Base-by-base conservation (phyloP, 2,329 filamentous ascomycete species). In the Phoma herbarum region DNA sequence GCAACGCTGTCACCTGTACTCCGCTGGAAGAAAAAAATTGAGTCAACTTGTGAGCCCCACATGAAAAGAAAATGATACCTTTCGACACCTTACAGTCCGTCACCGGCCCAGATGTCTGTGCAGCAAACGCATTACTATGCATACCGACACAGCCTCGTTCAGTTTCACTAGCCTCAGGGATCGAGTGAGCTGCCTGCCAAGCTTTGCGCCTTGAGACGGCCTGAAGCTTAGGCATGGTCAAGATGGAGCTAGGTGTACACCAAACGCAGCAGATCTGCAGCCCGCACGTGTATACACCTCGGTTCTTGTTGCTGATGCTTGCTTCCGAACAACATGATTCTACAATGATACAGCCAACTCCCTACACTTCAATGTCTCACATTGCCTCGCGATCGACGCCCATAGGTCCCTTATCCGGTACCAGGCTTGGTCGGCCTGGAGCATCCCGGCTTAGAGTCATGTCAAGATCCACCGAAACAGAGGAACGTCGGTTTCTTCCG, bases 161-260 rank as follows among this genome's bases (percentile, higher is more conserved):
- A 39, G 67, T 67, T 67, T 72, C 69, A 71, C 56, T 22, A 63
- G 57, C 50, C 48, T 54, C 61, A 60, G 49, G 54, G 46, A 49
- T 62, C 35, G 16, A 58, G 60, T 66, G 60, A 66, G 64, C 63
- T 64, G 44, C 41, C 39, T 44, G 68, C 69, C 67, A 74, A 73
- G 71, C 67, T 65, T 66, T 61, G 12, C 41, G 55, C 58, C 47
- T 52, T 52, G 55, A 58, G 58, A 63, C 62, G 43, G 56, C 51
- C 41, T 56, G 60, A 66, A 67, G 63, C 68, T 70, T 70, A 65
- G 59, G 59, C 45, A 62, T 52, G 33, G 35, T 49, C 25, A 28
- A 49, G 52, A n/a, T 45, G 37, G 51, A 57, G 49, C 48, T 57
- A 55, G 51, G 46, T 47, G 31, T 37, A 26, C 22, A 45, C 43